Percentiles rank a stretch among this genome's conserved stretches.
phyloP scores from a whole-genome alignment of 2,329 filamentous ascomycete species.

The Stagonosporopsis cucurbitacearum region DNA sequence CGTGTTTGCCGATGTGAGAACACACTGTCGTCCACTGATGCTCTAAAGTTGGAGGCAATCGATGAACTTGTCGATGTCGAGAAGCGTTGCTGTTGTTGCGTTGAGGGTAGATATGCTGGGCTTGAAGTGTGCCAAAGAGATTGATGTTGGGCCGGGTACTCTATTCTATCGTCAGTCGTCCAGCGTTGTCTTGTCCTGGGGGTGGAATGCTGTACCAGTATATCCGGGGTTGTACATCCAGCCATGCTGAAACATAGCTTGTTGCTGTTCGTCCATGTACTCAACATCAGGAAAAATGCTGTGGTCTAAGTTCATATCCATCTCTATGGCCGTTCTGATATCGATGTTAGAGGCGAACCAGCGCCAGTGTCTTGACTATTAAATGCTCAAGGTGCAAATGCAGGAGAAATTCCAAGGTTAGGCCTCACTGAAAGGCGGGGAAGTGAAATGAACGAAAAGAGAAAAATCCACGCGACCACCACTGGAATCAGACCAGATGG shows the following conservation, averaged over 20 bases:
- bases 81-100: constrained; percentile 23
- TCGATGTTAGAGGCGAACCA: constrained; percentile 2
- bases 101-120: constrained; percentile 9
- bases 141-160: constrained; percentile 12
- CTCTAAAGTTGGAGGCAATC: constrained; percentile 21
- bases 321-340: not conserved
- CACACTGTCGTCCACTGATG: constrained; percentile 27
- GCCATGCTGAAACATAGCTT: not conserved
- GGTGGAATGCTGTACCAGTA: not conserved
- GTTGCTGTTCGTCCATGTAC: not conserved
- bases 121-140: constrained; percentile 15
- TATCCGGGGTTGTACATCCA: not conserved
- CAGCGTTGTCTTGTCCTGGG: not conserved
- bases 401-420: not conserved
- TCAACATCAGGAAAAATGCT: not conserved
- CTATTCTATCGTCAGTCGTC: constrained; percentile 16
- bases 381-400: not conserved
- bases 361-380: constrained; percentile 6
- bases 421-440: not conserved
- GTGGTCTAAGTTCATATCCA: not conserved
- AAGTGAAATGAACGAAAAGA: not conserved
- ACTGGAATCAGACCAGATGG: constrained; percentile 3
- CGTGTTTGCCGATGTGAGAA: constrained; percentile 28
- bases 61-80: constrained; percentile 34
- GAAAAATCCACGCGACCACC: not conserved